Percentiles rank a stretch among this genome's conserved stretches.
These are phyloP conservation scores for Vickermania ingenoplastis DNA, from an alignment of 208 protist species.

Conservation along the genomic window DNA sequence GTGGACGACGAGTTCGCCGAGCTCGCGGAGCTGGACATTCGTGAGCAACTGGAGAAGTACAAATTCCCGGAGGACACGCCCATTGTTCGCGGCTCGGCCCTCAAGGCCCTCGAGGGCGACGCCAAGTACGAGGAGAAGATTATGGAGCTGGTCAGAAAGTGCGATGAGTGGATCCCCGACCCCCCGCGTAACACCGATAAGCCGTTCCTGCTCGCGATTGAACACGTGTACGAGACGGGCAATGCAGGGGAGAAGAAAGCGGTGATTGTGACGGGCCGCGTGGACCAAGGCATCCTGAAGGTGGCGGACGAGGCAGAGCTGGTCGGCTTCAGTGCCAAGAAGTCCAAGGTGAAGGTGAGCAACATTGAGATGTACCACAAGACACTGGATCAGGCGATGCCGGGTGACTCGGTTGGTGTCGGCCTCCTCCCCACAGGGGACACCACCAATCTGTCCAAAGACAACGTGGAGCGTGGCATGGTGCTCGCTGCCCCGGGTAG, in stretches of 20 bases:
- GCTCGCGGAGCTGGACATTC: slow-evolving; percentile 96
- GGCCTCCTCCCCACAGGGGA: slow-evolving; percentile 87
- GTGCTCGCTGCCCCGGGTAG: slow-evolving; percentile 92
- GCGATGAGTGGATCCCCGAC: slow-evolving; percentile 91
- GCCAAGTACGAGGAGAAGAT: slow-evolving; percentile 90
- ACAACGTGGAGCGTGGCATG: slow-evolving; percentile 93
- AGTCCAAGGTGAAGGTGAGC: slow-evolving; percentile 82
- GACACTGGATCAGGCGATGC: slow-evolving; percentile 89
- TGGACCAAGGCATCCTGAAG: slow-evolving; percentile 93
- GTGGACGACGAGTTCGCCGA: slow-evolving; percentile 92
- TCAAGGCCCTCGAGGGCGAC: slow-evolving; percentile 94
- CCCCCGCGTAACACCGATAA: slow-evolving; percentile 93
- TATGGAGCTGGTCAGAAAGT: slow-evolving; percentile 89
- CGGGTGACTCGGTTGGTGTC: slow-evolving; percentile 97
- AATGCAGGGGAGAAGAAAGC: slow-evolving; percentile 82
- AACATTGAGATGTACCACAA: slow-evolving; percentile 98
- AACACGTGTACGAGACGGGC: slow-evolving; percentile 91
- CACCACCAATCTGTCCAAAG: slow-evolving; percentile 89
- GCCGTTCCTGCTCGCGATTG: slow-evolving; percentile 97
- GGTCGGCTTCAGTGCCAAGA: slow-evolving; percentile 87
- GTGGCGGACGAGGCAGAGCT: slow-evolving; percentile 95
- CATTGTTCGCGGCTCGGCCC: slow-evolving; percentile 91
- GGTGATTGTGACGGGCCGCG: slow-evolving; percentile 94
- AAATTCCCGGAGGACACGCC: slow-evolving; percentile 90
- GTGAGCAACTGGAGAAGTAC: slow-evolving; percentile 92